A percentile compares a stretch with the other conserved stretches of the same genome.
Evolutionary conservation across 331 rosid genomes (phyloP).

Genomic region (Saraca asoca): DNA sequence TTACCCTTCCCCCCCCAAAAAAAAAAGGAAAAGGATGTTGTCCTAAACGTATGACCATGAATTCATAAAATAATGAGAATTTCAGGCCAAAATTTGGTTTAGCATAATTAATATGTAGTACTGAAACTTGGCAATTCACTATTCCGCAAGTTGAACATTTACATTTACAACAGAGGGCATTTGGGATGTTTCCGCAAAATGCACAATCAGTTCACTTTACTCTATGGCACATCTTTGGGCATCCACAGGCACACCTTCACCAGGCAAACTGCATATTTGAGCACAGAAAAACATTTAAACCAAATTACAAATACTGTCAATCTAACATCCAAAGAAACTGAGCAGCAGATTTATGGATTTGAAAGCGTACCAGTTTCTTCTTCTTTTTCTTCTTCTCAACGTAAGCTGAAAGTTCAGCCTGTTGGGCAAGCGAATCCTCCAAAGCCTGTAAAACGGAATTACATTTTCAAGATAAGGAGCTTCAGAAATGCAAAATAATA

Average conservation of each 20-base stretch:
- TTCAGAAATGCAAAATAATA: not conserved
- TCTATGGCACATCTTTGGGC: constrained; percentile 33
- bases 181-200: constrained; percentile 38
- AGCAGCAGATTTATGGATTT: constrained; percentile 24
- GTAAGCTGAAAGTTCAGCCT: constrained; percentile 67
- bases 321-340: not conserved
- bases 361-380: constrained; percentile 44
- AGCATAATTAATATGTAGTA: constrained; percentile 32
- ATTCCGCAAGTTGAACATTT: constrained; percentile 37
- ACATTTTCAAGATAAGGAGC: no score
- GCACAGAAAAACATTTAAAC: constrained; percentile 25
- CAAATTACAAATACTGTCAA: not conserved
- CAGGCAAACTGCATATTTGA: constrained; percentile 62
- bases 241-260: constrained; percentile 36
- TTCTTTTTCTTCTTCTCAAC: constrained; percentile 62
- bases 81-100: constrained; percentile 32
- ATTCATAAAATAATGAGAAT: constrained; percentile 33
- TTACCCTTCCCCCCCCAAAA: no score
- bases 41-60: no score
- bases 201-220: constrained; percentile 17
- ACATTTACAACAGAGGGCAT: constrained; percentile 31
- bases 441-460: constrained; percentile 50
- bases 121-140: constrained; percentile 19
- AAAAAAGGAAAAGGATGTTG: not conserved
- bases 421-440: constrained; percentile 61